Percentiles rank a stretch among this genome's conserved stretches.
Evolutionary conservation across 306 rosid genomes (phyloP).

Genomic region (Cucumis cinereus): DNA sequence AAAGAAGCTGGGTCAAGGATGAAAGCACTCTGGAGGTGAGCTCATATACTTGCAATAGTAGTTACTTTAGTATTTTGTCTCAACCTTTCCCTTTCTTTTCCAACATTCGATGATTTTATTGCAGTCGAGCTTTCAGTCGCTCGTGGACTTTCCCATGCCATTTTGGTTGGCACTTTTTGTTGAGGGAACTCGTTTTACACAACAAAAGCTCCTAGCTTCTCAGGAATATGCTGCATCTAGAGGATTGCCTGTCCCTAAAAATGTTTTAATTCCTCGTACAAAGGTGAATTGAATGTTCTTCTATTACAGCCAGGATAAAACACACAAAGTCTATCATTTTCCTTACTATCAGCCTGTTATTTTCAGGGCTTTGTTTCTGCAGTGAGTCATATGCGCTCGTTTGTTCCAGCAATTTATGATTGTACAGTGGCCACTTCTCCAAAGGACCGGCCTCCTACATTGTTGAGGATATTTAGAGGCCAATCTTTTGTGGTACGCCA

Average conservation of each 20-base stretch:
- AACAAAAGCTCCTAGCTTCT: constrained; percentile 55
- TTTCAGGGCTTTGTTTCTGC: constrained; percentile 78
- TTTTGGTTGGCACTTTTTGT: constrained; percentile 89
- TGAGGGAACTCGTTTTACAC: constrained; percentile 86
- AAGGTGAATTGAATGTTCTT: constrained; percentile 35
- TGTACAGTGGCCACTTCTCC: constrained; percentile 59
- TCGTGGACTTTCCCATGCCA: constrained; percentile 50
- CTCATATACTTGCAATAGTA: background rate
- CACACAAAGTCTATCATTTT: background rate
- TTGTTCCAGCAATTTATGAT: constrained; percentile 69
- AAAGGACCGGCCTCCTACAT: constrained; percentile 47
- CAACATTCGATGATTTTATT: constrained; percentile 13
- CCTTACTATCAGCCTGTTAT: background rate
- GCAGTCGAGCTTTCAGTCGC: constrained; percentile 53
- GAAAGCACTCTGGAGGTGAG: constrained; percentile 49
- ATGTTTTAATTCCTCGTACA: constrained; percentile 82
- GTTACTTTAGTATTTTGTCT: background rate
- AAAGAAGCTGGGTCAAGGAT: constrained; percentile 75
- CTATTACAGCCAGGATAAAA: background rate
- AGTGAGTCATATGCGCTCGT: constrained; percentile 34
- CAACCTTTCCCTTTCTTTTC: background rate
- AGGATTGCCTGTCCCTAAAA: constrained; percentile 66
- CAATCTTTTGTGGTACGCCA: constrained; percentile 54
- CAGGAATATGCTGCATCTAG: constrained; percentile 70
- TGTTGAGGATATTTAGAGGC: constrained; percentile 52